These are phyloP conservation scores for Hanseniaspora clermontiae DNA, from an alignment of 805 yeast genomes.

Conservation along the genomic window DNA sequence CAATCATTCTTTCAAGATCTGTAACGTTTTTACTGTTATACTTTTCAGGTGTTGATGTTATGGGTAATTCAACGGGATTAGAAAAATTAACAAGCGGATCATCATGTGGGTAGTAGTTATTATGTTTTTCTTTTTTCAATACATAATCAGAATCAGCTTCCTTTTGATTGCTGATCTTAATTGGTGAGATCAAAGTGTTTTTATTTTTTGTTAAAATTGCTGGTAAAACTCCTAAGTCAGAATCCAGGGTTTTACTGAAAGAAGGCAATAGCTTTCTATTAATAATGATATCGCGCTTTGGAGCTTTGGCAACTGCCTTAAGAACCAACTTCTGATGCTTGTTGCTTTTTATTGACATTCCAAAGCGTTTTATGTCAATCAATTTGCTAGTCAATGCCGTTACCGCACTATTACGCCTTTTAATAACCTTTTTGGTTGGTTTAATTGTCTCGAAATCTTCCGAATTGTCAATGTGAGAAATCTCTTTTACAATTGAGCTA, in stretches of 20 bases:
- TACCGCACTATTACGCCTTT: neutral
- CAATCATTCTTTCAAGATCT: neutral
- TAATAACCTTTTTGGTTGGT: neutral
- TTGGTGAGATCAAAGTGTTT: neutral
- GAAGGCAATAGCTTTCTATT: neutral
- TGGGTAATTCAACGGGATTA: neutral
- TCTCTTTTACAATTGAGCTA: neutral
- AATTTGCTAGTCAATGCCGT: neutral
- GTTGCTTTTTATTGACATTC: neutral
- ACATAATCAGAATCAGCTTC: neutral
- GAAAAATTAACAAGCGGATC: neutral
- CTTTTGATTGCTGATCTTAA: neutral
- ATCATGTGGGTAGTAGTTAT: neutral
- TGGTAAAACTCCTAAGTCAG: slow-evolving; percentile 10
- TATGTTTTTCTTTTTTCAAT: neutral
- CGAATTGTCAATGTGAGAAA: neutral
- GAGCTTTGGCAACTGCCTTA: neutral
- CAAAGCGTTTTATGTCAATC: neutral
- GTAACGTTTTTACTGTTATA: neutral
- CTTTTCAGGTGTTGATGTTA: slow-evolving; percentile 10
- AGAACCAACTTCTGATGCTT: neutral
- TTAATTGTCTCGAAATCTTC: neutral
- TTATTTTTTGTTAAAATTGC: neutral
- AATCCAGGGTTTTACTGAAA: neutral
- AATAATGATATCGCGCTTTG: neutral